Base-by-base conservation (phyloP, 257 asterid species). In the Oldenlandia corymbosa region DNA sequence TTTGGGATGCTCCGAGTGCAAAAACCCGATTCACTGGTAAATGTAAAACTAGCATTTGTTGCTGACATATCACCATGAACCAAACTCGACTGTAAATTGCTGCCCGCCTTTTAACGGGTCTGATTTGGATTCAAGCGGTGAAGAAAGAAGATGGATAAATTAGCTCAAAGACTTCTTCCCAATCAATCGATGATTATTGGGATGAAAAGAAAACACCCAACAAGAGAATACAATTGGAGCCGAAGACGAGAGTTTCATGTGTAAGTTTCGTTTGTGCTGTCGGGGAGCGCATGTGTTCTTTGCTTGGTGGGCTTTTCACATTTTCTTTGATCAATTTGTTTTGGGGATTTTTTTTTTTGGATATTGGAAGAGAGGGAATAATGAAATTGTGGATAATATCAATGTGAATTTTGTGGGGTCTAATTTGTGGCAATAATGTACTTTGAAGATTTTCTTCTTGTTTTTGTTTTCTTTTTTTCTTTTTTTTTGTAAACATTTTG, bases 51-150 rank as follows among this genome's bases (percentile, higher is more conserved):
- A 67, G 84, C 78, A 66, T 27, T 47, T 10, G 60, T 56, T 48
- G 71, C 64, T 62, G 90, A 81, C 93, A 84, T 81, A 71, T 74
- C 80, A 81, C 75, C 69, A 58, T 27, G 17, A 48, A 32, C n/a
- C n/a, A n/a, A n/a, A n/a, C n/a, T n/a, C n/a, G n/a, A n/a, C n/a
- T n/a, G n/a, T n/a, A n/a, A n/a, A n/a, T n/a, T n/a, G n/a, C n/a
- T n/a, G n/a, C n/a, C n/a, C n/a, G n/a, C n/a, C n/a, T n/a, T n/a
- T n/a, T n/a, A n/a, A n/a, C n/a, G n/a, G n/a, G n/a, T n/a, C n/a
- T n/a, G n/a, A n/a, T n/a, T n/a, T n/a, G n/a, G n/a, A n/a, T n/a
- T n/a, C n/a, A n/a, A n/a, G n/a, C n/a, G n/a, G n/a, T n/a, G n/a
- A n/a, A n/a, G n/a, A n/a, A n/a, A n/a, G n/a, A n/a, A n/a, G n/a